These are phyloP conservation scores for Pythium aristosporum DNA, from an alignment of 352 stramenopile genomes.

Conservation along the genomic window DNA sequence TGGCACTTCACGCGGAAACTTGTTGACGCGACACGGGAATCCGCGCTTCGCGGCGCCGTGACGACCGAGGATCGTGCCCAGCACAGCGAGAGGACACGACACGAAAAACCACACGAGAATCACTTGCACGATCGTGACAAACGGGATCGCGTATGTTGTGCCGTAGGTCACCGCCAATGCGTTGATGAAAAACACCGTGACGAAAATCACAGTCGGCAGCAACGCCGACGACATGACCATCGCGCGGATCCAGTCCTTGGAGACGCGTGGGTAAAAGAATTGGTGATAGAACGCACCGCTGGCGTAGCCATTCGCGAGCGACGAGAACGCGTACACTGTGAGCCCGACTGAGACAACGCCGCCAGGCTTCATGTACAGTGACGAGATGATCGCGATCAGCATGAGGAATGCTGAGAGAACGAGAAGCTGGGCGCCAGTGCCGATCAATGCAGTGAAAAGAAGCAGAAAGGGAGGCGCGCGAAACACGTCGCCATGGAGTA, in stretches of 20 bases:
- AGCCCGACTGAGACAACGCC: constrained; percentile 95
- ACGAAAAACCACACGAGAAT: constrained; percentile 98
- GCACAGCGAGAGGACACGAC: constrained; percentile 93
- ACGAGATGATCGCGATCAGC: constrained; percentile 94
- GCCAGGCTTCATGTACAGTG: constrained; percentile 96
- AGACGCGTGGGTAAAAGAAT: constrained; percentile 91
- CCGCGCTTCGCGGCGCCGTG: constrained; percentile 89
- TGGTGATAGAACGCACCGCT: constrained; percentile 90
- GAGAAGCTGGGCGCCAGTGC: constrained; percentile 95
- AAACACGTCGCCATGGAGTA: constrained; percentile 95
- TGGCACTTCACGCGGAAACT: constrained; percentile 91
- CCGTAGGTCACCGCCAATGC: constrained; percentile 76
- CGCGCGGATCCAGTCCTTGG: constrained; percentile 88
- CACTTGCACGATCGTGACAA: constrained; percentile 87
- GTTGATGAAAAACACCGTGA: constrained; percentile 90
- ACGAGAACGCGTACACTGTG: constrained; percentile 94
- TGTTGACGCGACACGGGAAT: constrained; percentile 94
- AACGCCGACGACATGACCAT: constrained; percentile 83
- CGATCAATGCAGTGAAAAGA: constrained; percentile 95
- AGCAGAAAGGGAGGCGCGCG: constrained; percentile 91
- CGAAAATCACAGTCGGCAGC: constrained; percentile 75
- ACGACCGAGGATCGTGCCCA: constrained; percentile 96
- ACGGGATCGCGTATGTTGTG: constrained; percentile 85
- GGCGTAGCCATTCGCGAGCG: constrained; percentile 86
- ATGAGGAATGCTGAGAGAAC: constrained; percentile 94